Conservation (phyloP, 306 rosid species). For the Cicer cuneatum region DNA sequence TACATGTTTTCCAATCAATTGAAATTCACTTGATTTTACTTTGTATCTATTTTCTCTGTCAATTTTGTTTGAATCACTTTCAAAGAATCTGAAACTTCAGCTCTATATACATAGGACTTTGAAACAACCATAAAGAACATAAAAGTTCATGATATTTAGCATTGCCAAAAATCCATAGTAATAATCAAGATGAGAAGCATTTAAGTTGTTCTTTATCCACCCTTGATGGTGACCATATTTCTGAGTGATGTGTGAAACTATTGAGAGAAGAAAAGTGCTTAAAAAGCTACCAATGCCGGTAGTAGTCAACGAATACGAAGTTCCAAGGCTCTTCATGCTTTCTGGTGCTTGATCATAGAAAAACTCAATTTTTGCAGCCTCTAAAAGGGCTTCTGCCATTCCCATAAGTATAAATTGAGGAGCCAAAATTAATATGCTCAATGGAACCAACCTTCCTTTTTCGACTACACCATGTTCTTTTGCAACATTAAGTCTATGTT, state of each 20-base stretch:
- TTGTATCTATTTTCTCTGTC: constrained; percentile 38
- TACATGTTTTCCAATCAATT: too few species aligned
- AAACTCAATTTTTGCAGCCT: constrained; percentile 67
- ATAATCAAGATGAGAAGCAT: constrained; percentile 67
- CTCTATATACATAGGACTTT: constrained; percentile 64
- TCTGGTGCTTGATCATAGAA: constrained; percentile 86
- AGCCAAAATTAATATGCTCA: constrained; percentile 61
- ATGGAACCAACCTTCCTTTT: constrained; percentile 52
- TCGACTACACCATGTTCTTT: constrained; percentile 41
- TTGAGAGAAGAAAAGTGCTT: constrained; percentile 62
- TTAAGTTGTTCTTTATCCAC: constrained; percentile 73
- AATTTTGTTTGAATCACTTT: constrained; percentile 54
- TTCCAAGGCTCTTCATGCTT: constrained; percentile 79
- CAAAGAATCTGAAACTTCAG: constrained; percentile 72
- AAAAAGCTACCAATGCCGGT: constrained; percentile 67
- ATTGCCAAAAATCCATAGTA: constrained; percentile 58
- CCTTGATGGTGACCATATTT: constrained; percentile 49
- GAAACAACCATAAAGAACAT: constrained; percentile 53
- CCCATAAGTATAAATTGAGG: constrained; percentile 75
- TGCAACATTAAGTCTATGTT: constrained; percentile 58
- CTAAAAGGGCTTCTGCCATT: constrained; percentile 63
- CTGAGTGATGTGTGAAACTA: constrained; percentile 55
- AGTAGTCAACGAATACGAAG: constrained; percentile 66
- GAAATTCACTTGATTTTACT: too few species aligned
- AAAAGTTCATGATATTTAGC: constrained; percentile 58